These are phyloP conservation scores for Flaveria linearis DNA, from an alignment of 129 eudicot genomes.

Conservation along the genomic window DNA sequence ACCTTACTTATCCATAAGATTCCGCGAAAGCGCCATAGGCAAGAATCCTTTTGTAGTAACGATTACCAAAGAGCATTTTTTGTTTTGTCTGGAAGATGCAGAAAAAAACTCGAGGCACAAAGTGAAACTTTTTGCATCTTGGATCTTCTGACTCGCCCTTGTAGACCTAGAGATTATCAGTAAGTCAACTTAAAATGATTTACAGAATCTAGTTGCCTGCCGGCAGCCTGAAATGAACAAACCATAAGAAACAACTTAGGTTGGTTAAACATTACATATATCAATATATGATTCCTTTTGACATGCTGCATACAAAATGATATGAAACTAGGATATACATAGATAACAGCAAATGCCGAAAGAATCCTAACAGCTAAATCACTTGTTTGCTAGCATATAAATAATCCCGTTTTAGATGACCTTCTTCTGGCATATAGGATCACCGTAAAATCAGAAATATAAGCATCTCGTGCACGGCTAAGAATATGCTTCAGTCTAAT, in stretches of 20 bases:
- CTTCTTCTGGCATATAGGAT: not conserved
- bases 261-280: not conserved
- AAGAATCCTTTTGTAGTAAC: not conserved
- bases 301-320: constrained; percentile 17
- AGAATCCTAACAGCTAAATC: constrained; percentile 18
- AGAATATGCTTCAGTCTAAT: constrained; percentile 21
- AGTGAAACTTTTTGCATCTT: not conserved
- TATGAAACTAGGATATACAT: constrained; percentile 7
- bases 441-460: not conserved
- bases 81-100: not conserved
- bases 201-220: constrained; percentile 21
- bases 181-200: not conserved
- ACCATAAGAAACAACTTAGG: constrained; percentile 8
- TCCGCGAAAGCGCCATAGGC: not conserved
- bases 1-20: not conserved
- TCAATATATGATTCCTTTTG: constrained; percentile 10
- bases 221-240: constrained; percentile 17
- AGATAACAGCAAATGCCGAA: constrained; percentile 21
- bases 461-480: not conserved
- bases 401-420: not conserved
- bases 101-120: not conserved
- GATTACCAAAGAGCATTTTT: not conserved
- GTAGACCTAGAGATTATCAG: not conserved
- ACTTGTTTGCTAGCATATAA: not conserved
- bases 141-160: not conserved